These are phyloP conservation scores for Haberlea rhodopensis DNA, from an alignment of 257 asterid genomes.

Conservation along the genomic window DNA sequence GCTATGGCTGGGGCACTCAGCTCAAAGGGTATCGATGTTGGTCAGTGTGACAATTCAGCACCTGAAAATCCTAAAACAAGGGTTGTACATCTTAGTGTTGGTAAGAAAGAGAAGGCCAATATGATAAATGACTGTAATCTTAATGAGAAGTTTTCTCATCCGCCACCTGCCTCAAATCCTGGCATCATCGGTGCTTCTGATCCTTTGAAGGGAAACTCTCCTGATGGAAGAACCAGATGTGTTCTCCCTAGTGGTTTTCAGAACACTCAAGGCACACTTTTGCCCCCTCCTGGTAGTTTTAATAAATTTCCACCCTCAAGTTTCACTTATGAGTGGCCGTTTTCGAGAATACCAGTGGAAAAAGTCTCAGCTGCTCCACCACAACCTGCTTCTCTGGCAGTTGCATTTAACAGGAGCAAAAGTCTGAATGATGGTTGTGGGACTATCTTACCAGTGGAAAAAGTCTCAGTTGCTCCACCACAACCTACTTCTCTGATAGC, in stretches of 20 bases:
- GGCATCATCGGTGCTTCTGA: conserved; percentile 23
- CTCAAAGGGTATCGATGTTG: conserved; percentile 10
- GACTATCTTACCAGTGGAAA: conserved; percentile 25
- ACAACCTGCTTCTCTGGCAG: conserved; percentile 23
- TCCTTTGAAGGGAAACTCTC: conserved; percentile 11
- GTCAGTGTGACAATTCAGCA: conserved; percentile 3
- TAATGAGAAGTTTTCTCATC: conserved; percentile 7
- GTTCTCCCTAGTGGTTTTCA: conserved; percentile 21
- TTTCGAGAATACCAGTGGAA: conserved; percentile 38
- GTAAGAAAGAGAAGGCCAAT: conserved; percentile 28
- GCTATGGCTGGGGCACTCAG: conserved; percentile 32
- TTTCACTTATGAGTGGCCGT: conserved; percentile 42
- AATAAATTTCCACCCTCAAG: conserved; percentile 7
- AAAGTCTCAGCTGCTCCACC: conserved; percentile 30
- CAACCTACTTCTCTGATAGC: conserved; percentile 23
- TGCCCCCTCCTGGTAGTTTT: conserved; percentile 11
- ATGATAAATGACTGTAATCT: conserved; percentile 12
- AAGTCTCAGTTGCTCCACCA: conserved; percentile 29
- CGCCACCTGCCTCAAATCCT: conserved; percentile 1
- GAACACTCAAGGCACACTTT: conserved; percentile 22
- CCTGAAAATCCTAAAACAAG: conserved; percentile 15
- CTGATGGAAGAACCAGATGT: conserved; percentile 15
- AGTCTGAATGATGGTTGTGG: conserved; percentile 36
- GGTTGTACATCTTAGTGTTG: neutral
- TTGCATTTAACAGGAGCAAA: conserved; percentile 30